phyloP scores from a whole-genome alignment of 2,329 filamentous ascomycete genomes.

The Epichloe uncinata region DNA sequence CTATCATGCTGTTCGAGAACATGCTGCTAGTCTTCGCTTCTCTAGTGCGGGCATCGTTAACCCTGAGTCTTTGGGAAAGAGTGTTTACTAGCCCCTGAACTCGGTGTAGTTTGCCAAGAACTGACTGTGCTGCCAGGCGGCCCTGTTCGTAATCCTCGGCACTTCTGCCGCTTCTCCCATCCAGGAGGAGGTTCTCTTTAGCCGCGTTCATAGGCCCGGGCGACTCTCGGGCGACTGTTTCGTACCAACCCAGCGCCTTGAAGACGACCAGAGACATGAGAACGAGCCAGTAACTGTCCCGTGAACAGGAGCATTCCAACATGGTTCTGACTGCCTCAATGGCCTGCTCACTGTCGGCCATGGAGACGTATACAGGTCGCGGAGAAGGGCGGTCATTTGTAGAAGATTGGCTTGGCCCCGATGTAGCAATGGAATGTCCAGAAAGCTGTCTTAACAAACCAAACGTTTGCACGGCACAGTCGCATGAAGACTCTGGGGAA shows the following conservation, averaged over 20 bases:
- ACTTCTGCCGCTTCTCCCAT: neutral
- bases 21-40: no score
- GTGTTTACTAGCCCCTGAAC: slow-evolving; percentile 17
- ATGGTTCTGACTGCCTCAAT: slow-evolving; percentile 9
- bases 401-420: neutral
- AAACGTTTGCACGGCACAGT: no score
- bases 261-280: slow-evolving; percentile 19
- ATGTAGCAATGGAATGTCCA: neutral
- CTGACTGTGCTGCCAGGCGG: slow-evolving; percentile 11
- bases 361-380: no score
- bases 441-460: no score
- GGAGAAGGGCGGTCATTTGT: neutral
- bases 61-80: slow-evolving; percentile 9
- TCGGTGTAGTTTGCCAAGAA: slow-evolving; percentile 21
- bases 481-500: no score
- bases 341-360: slow-evolving; percentile 2
- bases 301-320: slow-evolving; percentile 18
- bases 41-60: no score
- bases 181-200: neutral
- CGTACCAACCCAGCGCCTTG: slow-evolving; percentile 19
- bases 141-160: neutral
- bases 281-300: slow-evolving; percentile 17
- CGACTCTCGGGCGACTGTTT: neutral
- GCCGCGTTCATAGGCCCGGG: no score
- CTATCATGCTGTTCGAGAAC: no score